Conservation (phyloP, 2,329 filamentous ascomycete genomes). For the Aureobasidium lini region DNA sequence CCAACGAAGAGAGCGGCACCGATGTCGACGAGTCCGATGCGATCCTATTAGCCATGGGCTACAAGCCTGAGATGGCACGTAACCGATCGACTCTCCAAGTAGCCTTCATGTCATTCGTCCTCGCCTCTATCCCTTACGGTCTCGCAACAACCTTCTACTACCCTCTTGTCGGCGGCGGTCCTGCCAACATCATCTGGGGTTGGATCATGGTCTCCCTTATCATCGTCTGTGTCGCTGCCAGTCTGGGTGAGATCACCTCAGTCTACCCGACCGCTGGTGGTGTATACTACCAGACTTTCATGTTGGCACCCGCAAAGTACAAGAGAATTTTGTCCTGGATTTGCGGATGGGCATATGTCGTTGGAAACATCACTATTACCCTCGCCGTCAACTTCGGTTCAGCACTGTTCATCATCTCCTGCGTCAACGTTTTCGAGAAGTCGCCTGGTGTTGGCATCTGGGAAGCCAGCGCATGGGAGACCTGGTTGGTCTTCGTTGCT, state of each 20-base stretch:
- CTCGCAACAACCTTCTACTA: slow-evolving; percentile 63
- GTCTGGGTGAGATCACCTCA: slow-evolving; percentile 66
- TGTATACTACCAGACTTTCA: slow-evolving; percentile 73
- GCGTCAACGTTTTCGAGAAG: slow-evolving; percentile 48
- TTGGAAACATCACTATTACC: slow-evolving; percentile 76
- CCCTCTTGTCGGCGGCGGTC: slow-evolving; percentile 58
- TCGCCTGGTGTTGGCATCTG: slow-evolving; percentile 40
- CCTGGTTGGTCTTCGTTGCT: slow-evolving; percentile 42
- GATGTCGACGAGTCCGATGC: slow-evolving; percentile 48
- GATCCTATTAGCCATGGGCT: slow-evolving; percentile 56
- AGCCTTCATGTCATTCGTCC: slow-evolving; percentile 69
- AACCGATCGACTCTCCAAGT: slow-evolving; percentile 62
- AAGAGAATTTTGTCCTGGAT: slow-evolving; percentile 61
- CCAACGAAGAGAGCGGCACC: slow-evolving; percentile 1
- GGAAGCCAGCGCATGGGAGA: slow-evolving; percentile 36
- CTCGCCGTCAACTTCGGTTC: slow-evolving; percentile 74
- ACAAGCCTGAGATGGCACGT: slow-evolving; percentile 57
- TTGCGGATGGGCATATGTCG: slow-evolving; percentile 68
- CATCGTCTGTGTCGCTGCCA: slow-evolving; percentile 62
- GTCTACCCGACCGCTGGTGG: slow-evolving; percentile 55
- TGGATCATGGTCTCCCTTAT: slow-evolving; percentile 63
- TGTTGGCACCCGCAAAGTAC: slow-evolving; percentile 56
- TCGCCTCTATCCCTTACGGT: slow-evolving; percentile 68
- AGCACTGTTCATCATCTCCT: slow-evolving; percentile 47
- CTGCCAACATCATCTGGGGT: slow-evolving; percentile 65